Evolutionary conservation across 2,329 filamentous ascomycete species (phyloP).

Genomic region (Clonostachys chloroleuca): DNA sequence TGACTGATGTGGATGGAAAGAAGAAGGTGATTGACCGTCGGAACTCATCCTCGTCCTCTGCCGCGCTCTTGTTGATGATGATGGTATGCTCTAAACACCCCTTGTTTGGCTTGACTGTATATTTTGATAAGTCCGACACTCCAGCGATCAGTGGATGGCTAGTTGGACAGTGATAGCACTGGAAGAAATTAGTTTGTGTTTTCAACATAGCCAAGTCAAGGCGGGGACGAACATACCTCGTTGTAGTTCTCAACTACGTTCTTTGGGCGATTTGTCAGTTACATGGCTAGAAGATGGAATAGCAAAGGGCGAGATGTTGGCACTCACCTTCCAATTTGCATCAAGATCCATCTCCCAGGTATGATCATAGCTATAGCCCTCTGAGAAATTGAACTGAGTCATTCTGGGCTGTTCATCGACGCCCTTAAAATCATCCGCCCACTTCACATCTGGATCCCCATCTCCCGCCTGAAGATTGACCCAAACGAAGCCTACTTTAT

Average conservation of each 20-base stretch:
- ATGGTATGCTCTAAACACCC: conserved; percentile 46
- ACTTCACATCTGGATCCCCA: conserved; percentile 29
- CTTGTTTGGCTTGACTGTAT: conserved; percentile 42
- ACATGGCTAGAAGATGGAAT: too few species aligned
- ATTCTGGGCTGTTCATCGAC: conserved; percentile 39
- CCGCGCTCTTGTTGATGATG: conserved; percentile 36
- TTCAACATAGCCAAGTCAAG: too few species aligned
- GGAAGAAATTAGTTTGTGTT: too few species aligned
- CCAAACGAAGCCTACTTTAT: conserved; percentile 51
- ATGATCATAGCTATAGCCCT: conserved; percentile 54
- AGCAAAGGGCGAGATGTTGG: too few species aligned
- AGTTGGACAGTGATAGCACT: conserved; percentile 57
- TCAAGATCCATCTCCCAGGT: conserved; percentile 50
- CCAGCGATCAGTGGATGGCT: conserved; percentile 52
- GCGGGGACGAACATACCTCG: conserved; percentile 19
- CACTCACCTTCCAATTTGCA: conserved; percentile 52
- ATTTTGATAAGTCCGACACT: conserved; percentile 52
- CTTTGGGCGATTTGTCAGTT: too few species aligned
- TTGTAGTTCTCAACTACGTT: conserved; percentile 54
- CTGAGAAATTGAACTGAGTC: conserved; percentile 36
- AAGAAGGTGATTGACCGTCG: conserved; percentile 39
- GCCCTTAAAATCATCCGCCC: conserved; percentile 45
- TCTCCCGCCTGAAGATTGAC: conserved; percentile 50
- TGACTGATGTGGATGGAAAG: conserved; percentile 45
- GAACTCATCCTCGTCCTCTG: conserved; percentile 41